phyloP scores from a whole-genome alignment of 2,329 filamentous ascomycete species.

The Capronia coronata region DNA sequence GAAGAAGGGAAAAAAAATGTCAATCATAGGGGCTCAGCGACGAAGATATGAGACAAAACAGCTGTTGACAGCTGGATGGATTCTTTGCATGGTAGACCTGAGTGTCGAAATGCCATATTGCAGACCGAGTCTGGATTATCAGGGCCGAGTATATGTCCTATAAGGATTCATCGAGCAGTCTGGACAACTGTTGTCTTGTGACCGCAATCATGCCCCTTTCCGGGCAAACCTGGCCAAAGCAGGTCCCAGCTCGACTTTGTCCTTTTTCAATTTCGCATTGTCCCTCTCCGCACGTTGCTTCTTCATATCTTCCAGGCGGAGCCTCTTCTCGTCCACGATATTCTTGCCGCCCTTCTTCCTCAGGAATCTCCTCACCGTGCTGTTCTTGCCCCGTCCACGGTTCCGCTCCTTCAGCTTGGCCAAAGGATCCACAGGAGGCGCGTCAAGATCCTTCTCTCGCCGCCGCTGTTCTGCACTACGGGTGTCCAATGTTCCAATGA shows the following conservation, averaged over 20 bases:
- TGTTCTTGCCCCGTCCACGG: constrained; percentile 80
- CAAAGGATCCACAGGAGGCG: constrained; percentile 54
- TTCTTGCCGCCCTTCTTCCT: constrained; percentile 90
- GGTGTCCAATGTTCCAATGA: constrained; percentile 79
- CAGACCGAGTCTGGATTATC: no score
- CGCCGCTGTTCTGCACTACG: constrained; percentile 69
- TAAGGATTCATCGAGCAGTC: no score
- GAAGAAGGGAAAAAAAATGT: no score
- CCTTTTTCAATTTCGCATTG: constrained; percentile 59
- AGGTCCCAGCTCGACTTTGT: constrained; percentile 72
- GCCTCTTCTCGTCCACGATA: constrained; percentile 88
- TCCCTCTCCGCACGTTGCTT: constrained; percentile 61
- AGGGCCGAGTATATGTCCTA: no score
- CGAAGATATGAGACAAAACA: no score
- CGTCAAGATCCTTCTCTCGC: constrained; percentile 73
- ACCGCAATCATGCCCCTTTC: constrained; percentile 8
- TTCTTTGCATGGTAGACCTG: no score
- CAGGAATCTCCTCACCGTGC: constrained; percentile 76
- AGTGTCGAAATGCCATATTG: no score
- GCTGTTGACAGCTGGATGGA: no score
- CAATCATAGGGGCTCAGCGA: no score
- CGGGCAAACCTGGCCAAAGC: constrained; percentile 74
- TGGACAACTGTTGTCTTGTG: no score
- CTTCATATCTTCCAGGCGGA: constrained; percentile 78
- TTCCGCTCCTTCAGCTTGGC: constrained; percentile 56